Conservation (phyloP, 73 alveolate species). For the Tetrahymena malaccensis region DNA sequence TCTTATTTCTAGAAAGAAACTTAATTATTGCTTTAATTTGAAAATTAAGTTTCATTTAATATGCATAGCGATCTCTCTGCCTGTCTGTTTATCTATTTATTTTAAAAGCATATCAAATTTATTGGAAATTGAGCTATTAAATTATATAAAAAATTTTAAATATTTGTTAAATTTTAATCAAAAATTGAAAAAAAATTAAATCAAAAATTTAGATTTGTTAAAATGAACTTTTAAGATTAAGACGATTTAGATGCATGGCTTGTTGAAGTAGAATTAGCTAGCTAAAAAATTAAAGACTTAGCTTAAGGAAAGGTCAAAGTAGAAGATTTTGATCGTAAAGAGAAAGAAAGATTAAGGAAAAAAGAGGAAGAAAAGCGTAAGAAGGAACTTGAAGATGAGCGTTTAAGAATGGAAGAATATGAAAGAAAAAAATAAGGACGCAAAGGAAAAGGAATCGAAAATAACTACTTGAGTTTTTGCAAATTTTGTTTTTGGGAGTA, state of each 20-base stretch:
- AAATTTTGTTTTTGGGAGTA: constrained; percentile 83
- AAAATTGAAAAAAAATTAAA: background rate
- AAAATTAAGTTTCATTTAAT: background rate
- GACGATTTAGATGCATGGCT: constrained; percentile 44
- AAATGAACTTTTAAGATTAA: background rate
- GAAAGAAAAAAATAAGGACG: constrained; percentile 77
- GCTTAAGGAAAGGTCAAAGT: constrained; percentile 50
- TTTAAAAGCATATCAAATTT: background rate
- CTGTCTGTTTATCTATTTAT: background rate
- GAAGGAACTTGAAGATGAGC: constrained; percentile 53
- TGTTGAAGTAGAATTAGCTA: constrained; percentile 37
- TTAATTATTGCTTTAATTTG: too few species aligned
- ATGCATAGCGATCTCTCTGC: background rate
- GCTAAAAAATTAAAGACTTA: constrained; percentile 10
- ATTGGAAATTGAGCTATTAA: background rate
- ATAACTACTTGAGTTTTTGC: constrained; percentile 81
- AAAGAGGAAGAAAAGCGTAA: constrained; percentile 55
- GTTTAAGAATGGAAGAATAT: constrained; percentile 47
- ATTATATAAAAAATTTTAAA: background rate
- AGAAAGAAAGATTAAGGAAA: constrained; percentile 59
- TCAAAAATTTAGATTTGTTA: background rate
- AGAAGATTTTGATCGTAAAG: constrained; percentile 75
- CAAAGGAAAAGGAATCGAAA: constrained; percentile 92
- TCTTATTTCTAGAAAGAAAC: background rate
- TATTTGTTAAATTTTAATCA: background rate